phyloP scores from a whole-genome alignment of 2,329 filamentous ascomycete species.

The Ampelomyces quisqualis region DNA sequence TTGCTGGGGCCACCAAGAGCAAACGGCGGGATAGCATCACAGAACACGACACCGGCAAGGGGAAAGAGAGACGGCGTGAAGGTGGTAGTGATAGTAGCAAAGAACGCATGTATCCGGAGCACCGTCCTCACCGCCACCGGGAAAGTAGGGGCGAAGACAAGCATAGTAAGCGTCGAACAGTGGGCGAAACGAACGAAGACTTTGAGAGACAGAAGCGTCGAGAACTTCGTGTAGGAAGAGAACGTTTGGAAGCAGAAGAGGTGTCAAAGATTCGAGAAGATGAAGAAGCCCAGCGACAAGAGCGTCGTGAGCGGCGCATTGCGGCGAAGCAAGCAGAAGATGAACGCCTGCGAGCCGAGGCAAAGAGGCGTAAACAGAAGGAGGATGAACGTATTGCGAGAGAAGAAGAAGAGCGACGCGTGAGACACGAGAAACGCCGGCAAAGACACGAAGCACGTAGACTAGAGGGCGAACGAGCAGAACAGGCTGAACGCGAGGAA shows the following conservation, averaged over 20 bases:
- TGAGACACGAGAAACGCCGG: slow-evolving; percentile 30
- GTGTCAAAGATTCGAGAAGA: slow-evolving; percentile 23
- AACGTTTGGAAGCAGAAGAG: slow-evolving; percentile 30
- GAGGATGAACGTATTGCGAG: slow-evolving; percentile 23
- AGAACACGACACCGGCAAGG: slow-evolving; percentile 27
- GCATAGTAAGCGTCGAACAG: slow-evolving; percentile 29
- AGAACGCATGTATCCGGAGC: slow-evolving; percentile 31
- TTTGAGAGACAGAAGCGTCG: slow-evolving; percentile 30
- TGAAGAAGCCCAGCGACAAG: slow-evolving; percentile 26
- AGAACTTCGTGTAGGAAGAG: slow-evolving; percentile 31
- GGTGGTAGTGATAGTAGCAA: slow-evolving; percentile 28
- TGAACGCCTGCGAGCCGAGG: slow-evolving; percentile 20
- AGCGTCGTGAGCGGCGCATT: slow-evolving; percentile 32
- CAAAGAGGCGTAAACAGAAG: slow-evolving; percentile 20
- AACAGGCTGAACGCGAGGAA: slow-evolving; percentile 20
- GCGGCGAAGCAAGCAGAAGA: slow-evolving; percentile 28
- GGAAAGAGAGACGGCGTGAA: slow-evolving; percentile 23
- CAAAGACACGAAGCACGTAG: slow-evolving; percentile 25
- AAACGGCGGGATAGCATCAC: slow-evolving; percentile 39
- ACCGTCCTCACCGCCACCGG: slow-evolving; percentile 29
- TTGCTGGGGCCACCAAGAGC: slow-evolving; percentile 21
- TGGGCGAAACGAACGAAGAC: slow-evolving; percentile 31
- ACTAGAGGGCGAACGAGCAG: slow-evolving; percentile 14
- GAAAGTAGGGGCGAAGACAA: slow-evolving; percentile 32
- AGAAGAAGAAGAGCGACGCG: slow-evolving; percentile 32